Evolutionary conservation across 164 flowering plant genomes (phyloP).

Genomic region (Stephania yunnanensis): DNA sequence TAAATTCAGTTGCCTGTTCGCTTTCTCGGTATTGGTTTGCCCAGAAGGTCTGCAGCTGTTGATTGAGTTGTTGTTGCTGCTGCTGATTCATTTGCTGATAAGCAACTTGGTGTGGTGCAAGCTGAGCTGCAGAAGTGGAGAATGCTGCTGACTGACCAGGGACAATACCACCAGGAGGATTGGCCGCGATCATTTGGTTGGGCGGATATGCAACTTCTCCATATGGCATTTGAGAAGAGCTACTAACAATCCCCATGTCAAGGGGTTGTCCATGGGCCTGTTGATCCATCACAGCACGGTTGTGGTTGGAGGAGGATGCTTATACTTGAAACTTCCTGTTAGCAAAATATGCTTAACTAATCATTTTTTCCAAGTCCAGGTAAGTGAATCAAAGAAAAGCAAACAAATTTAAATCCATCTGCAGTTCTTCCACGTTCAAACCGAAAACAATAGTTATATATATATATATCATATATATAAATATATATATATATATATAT

Average conservation of each 20-base stretch:
- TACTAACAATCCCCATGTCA: constrained; percentile 35
- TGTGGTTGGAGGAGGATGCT: not conserved
- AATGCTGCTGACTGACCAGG: constrained; percentile 31
- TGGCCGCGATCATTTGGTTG: constrained; percentile 45
- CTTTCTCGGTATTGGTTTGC: constrained; percentile 51
- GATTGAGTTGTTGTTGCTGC: constrained; percentile 54
- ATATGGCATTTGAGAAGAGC: constrained; percentile 39
- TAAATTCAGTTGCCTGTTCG: constrained; percentile 53
- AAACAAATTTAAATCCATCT: not conserved
- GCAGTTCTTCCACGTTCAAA: not conserved
- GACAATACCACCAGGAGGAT: constrained; percentile 27
- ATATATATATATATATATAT: no score
- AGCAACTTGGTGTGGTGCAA: constrained; percentile 57
- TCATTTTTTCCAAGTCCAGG: not conserved
- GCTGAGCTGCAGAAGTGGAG: constrained; percentile 43
- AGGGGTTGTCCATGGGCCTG: constrained; percentile 54
- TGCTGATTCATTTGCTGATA: constrained; percentile 62
- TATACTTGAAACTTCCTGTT: constrained; percentile 1
- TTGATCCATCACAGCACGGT: constrained; percentile 36
- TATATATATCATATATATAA: no score
- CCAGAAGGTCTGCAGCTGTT: constrained; percentile 64
- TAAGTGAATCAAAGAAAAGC: not conserved
- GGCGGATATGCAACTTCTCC: constrained; percentile 37
- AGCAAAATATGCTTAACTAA: not conserved
- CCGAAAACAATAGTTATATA: no score